phyloP scores from a whole-genome alignment of 75 land plant genomes.

The Pinus taeda region DNA sequence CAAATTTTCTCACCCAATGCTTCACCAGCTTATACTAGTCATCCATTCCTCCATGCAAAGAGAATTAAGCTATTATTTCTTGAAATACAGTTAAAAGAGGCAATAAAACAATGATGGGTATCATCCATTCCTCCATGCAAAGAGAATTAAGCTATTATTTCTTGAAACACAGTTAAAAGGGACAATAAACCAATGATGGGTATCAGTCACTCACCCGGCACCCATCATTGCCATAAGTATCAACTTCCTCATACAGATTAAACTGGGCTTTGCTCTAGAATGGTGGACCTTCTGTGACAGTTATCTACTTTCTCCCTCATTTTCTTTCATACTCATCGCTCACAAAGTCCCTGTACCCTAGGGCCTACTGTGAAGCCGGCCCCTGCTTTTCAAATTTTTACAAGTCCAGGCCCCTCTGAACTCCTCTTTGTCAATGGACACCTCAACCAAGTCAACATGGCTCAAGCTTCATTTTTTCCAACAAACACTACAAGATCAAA shows the following conservation, averaged over 20 bases:
- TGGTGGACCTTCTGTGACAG: slow-evolving; percentile 35
- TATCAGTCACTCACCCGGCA: slow-evolving; percentile 55
- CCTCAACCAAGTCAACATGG: slow-evolving; percentile 34
- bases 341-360: slow-evolving; percentile 33
- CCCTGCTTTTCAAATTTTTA: slow-evolving; percentile 9
- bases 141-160: too few species aligned
- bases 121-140: too few species aligned
- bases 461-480: slow-evolving; percentile 4
- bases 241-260: slow-evolving; percentile 42
- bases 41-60: too few species aligned
- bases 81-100: too few species aligned
- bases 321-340: slow-evolving; percentile 35
- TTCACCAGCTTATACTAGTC: too few species aligned
- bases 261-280: slow-evolving; percentile 20
- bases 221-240: slow-evolving; percentile 50
- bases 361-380: slow-evolving; percentile 23
- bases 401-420: slow-evolving; percentile 47
- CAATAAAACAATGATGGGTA: too few species aligned
- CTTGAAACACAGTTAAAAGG: too few species aligned
- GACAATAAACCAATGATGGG: too few species aligned
- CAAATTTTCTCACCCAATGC: too few species aligned
- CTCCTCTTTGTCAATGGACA: slow-evolving; percentile 17
- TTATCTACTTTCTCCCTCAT: slow-evolving; percentile 28
- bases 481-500: too few species aligned
- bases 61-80: too few species aligned